phyloP scores from a whole-genome alignment of 306 rosid genomes.

The Corylus heterophylla region DNA sequence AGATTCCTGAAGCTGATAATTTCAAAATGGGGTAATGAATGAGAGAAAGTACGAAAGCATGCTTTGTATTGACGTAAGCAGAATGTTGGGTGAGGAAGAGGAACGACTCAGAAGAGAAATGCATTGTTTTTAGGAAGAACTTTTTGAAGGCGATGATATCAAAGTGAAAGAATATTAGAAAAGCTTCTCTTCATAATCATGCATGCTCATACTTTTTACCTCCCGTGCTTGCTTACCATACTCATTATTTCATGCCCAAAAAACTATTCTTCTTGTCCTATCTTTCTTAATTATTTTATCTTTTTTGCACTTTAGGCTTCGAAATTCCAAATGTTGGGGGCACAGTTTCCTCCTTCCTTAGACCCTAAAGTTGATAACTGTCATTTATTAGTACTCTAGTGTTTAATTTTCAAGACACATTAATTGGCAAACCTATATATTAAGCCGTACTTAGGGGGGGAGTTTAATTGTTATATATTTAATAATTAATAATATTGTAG shows the following conservation, averaged over 20 bases:
- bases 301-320: constrained; percentile 37
- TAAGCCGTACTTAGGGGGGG: constrained; percentile 28
- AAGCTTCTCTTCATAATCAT: constrained; percentile 23
- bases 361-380: constrained; percentile 23
- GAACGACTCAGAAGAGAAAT: background rate
- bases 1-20: background rate
- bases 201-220: constrained; percentile 37
- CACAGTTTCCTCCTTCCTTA: constrained; percentile 18
- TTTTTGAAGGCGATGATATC: constrained; percentile 37
- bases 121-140: constrained; percentile 32
- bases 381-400: background rate
- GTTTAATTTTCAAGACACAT: constrained; percentile 12
- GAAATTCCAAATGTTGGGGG: constrained; percentile 50
- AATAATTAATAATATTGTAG: background rate
- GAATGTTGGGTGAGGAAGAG: constrained; percentile 14
- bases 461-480: constrained; percentile 4
- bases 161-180: constrained; percentile 19
- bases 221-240: constrained; percentile 51
- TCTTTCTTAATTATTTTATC: constrained; percentile 20
- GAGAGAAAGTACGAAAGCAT: constrained; percentile 34
- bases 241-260: constrained; percentile 34
- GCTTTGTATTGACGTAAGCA: constrained; percentile 49
- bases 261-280: constrained; percentile 34
- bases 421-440: constrained; percentile 19
- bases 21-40: background rate